Conservation (phyloP, 441 rosid species). For the Gossypium lobatum region DNA sequence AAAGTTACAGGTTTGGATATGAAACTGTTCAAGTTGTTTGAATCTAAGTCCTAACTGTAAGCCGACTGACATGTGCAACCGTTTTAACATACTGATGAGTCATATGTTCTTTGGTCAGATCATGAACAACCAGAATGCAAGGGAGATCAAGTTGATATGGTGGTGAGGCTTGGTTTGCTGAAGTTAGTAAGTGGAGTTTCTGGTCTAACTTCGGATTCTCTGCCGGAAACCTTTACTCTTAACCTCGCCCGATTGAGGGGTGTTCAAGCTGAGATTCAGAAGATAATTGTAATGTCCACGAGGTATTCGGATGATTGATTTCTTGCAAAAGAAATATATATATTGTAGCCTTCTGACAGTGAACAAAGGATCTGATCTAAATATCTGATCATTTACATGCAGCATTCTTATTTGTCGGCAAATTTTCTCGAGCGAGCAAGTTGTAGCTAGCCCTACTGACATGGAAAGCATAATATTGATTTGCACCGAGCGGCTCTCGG, state of each 20-base stretch:
- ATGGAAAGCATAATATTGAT: slow-evolving; percentile 47
- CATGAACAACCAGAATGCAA: slow-evolving; percentile 51
- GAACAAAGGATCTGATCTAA: background rate
- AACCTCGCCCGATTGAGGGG: slow-evolving; percentile 63
- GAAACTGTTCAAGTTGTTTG: background rate
- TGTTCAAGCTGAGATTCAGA: slow-evolving; percentile 78
- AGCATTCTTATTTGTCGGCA: slow-evolving; percentile 86
- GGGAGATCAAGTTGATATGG: slow-evolving; percentile 64
- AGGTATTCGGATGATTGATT: slow-evolving; percentile 33
- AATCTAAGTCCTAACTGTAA: background rate
- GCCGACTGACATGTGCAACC: background rate
- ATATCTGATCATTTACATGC: slow-evolving; percentile 20
- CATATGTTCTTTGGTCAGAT: slow-evolving; percentile 28
- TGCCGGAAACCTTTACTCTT: slow-evolving; percentile 74
- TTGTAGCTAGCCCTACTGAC: slow-evolving; percentile 36
- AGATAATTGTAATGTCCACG: slow-evolving; percentile 60
- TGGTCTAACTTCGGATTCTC: slow-evolving; percentile 46
- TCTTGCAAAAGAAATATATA: background rate
- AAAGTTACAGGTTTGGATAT: slow-evolving; percentile 34
- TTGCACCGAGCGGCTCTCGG: slow-evolving; percentile 37
- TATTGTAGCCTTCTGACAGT: background rate
- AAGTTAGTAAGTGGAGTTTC: slow-evolving; percentile 59
- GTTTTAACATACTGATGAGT: background rate
- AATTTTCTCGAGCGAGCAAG: slow-evolving; percentile 49
- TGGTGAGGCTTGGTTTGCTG: slow-evolving; percentile 73